Percentiles rank a stretch among this genome's conserved stretches.
Conservation (phyloP, 176 grass and related monocot genomes). For the Elaeis guineensis region DNA sequence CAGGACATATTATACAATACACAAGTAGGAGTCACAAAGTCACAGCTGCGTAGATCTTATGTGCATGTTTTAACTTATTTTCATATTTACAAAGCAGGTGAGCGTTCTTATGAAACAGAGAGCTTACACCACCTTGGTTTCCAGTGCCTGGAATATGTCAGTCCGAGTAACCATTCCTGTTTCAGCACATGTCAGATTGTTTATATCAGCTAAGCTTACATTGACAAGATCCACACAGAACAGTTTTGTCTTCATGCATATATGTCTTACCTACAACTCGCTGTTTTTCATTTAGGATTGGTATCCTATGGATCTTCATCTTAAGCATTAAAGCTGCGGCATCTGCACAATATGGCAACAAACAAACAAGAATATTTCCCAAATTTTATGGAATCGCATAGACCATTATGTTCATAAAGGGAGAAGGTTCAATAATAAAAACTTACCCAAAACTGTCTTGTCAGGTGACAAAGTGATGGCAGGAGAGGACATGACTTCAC, state of each 20-base stretch:
- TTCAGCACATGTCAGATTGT: not conserved
- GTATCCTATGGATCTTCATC: conserved; percentile 75
- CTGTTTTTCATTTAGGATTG: conserved; percentile 47
- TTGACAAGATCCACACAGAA: too few species aligned
- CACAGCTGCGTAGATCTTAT: too few species aligned
- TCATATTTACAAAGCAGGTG: conserved; percentile 16
- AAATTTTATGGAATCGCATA: too few species aligned
- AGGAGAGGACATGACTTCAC: conserved; percentile 75
- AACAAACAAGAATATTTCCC: too few species aligned
- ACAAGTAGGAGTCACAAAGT: too few species aligned
- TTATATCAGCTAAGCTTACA: too few species aligned
- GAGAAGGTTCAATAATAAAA: not conserved
- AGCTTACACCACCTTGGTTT: conserved; percentile 23
- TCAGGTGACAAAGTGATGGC: conserved; percentile 54
- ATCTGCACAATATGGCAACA: conserved; percentile 27
- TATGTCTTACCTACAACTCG: conserved; percentile 44
- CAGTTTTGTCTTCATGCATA: too few species aligned
- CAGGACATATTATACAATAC: too few species aligned
- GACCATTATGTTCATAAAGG: not conserved
- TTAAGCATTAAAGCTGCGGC: conserved; percentile 82
- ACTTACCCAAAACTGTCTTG: conserved; percentile 64
- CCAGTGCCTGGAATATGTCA: conserved; percentile 42
- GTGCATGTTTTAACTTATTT: conserved; percentile 4
- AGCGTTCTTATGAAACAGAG: not conserved
- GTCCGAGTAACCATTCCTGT: conserved; percentile 49